Conservation (phyloP, 192 early-diverging fungal genomes). For the Gaertneriomyces sp. region DNA sequence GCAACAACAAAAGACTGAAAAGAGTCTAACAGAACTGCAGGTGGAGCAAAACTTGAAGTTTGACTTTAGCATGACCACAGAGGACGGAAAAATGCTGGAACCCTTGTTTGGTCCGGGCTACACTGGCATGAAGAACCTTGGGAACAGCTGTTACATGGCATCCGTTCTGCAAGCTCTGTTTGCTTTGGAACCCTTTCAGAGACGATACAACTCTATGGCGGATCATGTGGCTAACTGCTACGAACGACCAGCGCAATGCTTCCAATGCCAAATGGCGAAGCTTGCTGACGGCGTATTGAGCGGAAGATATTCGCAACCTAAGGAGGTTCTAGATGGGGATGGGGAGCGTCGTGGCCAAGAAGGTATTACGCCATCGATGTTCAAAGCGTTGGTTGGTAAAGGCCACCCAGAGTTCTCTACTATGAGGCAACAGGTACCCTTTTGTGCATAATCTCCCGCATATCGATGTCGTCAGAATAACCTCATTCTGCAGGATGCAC, state of each 20-base stretch:
- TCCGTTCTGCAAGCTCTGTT: constrained; percentile 91
- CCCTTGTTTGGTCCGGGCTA: constrained; percentile 85
- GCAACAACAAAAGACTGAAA: constrained; percentile 84
- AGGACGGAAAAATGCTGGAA: constrained; percentile 82
- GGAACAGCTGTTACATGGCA: constrained; percentile 98
- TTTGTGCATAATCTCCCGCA: no score
- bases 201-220: constrained; percentile 39
- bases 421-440: constrained; percentile 87
- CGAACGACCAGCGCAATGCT: constrained; percentile 66
- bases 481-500: constrained; percentile 63
- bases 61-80: constrained; percentile 96
- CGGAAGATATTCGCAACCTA: constrained; percentile 77
- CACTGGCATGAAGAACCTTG: constrained; percentile 91
- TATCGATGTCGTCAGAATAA: background rate
- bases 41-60: constrained; percentile 95
- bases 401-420: constrained; percentile 93
- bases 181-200: constrained; percentile 66
- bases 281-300: constrained; percentile 85
- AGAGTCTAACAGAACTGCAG: constrained; percentile 89
- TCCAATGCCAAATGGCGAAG: constrained; percentile 90
- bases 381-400: constrained; percentile 82
- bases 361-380: constrained; percentile 86
- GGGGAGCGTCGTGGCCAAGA: constrained; percentile 56
- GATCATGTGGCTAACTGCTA: constrained; percentile 51
- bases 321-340: constrained; percentile 18